A percentile compares a stretch with the other conserved stretches of the same genome.
phyloP scores from a whole-genome alignment of 2,329 filamentous ascomycete genomes.

The Orbilia ellipsospora region DNA sequence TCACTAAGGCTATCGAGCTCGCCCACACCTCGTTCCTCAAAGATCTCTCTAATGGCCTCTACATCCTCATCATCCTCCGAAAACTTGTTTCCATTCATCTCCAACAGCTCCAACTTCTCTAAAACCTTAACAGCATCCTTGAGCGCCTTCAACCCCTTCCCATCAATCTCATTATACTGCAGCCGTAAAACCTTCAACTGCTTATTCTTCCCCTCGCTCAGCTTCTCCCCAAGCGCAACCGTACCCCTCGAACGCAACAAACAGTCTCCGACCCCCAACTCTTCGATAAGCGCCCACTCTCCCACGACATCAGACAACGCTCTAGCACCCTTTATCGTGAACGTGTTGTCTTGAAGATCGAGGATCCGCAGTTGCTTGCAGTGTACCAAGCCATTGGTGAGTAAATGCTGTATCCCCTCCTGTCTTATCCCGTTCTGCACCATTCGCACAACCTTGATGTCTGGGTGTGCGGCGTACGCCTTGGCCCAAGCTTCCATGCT shows the following conservation, averaged over 20 bases:
- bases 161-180: slow-evolving; percentile 94
- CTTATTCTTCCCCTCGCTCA: slow-evolving; percentile 79
- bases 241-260: slow-evolving; percentile 82
- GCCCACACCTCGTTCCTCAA: slow-evolving; percentile 73
- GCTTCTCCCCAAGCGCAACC: slow-evolving; percentile 76
- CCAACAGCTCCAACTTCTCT: slow-evolving; percentile 82
- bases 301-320: slow-evolving; percentile 80
- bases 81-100: slow-evolving; percentile 97
- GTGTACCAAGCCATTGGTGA: slow-evolving; percentile 80
- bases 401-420: slow-evolving; percentile 85
- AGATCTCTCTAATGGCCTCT: slow-evolving; percentile 79
- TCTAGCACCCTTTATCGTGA: slow-evolving; percentile 81
- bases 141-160: slow-evolving; percentile 77
- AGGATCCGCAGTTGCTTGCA: slow-evolving; percentile 77
- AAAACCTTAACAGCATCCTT: slow-evolving; percentile 76
- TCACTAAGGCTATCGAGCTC: slow-evolving; percentile 89
- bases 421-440: slow-evolving; percentile 97
- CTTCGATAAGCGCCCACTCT: slow-evolving; percentile 78
- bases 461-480: slow-evolving; percentile 82
- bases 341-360: slow-evolving; percentile 97
- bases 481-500: slow-evolving; percentile 96
- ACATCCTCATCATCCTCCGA: slow-evolving; percentile 84
- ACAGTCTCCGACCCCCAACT: slow-evolving; percentile 90
- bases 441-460: slow-evolving; percentile 91
- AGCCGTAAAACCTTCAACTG: slow-evolving; percentile 83